Conservation (phyloP, 305 asterid genomes). For the Solanum hybrid region DNA sequence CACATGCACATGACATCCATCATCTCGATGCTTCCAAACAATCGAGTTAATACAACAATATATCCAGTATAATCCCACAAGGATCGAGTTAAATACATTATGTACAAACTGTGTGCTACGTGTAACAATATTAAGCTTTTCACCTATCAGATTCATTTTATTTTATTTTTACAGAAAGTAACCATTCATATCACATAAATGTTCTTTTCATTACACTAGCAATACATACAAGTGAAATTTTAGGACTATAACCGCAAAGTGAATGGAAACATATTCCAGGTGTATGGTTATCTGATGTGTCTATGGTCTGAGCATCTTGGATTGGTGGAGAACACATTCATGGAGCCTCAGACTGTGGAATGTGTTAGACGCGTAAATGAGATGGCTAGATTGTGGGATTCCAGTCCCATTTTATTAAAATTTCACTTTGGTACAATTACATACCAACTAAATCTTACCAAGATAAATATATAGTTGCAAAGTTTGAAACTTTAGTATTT, state of each 20-base stretch:
- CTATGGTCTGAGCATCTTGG: slow-evolving; percentile 60
- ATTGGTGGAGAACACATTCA: slow-evolving; percentile 22
- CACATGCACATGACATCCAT: not conserved
- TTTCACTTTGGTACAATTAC: too few species aligned
- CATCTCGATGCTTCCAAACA: not conserved
- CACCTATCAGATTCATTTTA: too few species aligned
- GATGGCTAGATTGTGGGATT: slow-evolving; percentile 24
- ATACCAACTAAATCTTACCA: too few species aligned
- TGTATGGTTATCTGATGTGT: slow-evolving; percentile 54
- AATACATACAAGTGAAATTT: not conserved
- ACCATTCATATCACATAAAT: too few species aligned
- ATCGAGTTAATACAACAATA: not conserved
- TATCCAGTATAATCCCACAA: not conserved
- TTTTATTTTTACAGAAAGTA: too few species aligned
- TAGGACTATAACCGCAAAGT: not conserved
- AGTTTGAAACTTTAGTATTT: too few species aligned
- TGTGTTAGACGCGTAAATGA: slow-evolving; percentile 35
- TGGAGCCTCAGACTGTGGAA: slow-evolving; percentile 26
- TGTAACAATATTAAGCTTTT: too few species aligned
- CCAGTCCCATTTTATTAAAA: too few species aligned
- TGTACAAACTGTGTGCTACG: too few species aligned
- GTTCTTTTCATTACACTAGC: too few species aligned
- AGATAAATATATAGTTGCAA: too few species aligned
- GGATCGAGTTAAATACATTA: not conserved
- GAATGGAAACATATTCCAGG: slow-evolving; percentile 19